Base-by-base conservation (phyloP, 805 yeast species). In the Phaffomyces thermotolerans region DNA sequence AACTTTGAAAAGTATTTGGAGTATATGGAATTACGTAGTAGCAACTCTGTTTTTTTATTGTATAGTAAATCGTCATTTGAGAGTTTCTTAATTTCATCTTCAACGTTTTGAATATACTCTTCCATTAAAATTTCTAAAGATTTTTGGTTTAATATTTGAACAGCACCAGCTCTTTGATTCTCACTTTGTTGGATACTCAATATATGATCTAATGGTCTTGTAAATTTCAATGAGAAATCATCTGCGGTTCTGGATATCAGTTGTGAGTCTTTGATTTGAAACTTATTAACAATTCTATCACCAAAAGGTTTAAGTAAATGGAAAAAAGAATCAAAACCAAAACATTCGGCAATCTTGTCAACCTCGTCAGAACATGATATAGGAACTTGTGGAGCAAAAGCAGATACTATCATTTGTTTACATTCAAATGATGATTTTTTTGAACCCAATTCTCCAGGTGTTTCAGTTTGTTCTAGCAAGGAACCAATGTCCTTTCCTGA, bases 221-320 rank as follows among this genome's bases (percentile, higher is more conserved):
- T 56, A 48, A 82, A 82, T 39, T 84, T 65, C 29, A 83, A 64
- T 18, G 79, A 77, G 51, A 78, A 78, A 51, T 75, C 74, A 8
- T 75, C 76, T 44, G 73, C 69, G 5, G 63, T 65, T 42, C 68
- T 64, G 17, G 79, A 72, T 34, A 72, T 65, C 36, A 75, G 63
- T 54, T 74, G 81, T 24, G 72, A 68, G 53, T 74, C 79, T 25
- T 74, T 70, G 42, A 76, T 69, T 41, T 69, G 72, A 51, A 73
- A 72, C 24, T 68, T 55, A 44, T 75, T 75, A 38, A 65, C 63
- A 29, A 76, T 71, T 46, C 62, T 66, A 51, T 75, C 78, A 6
- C 84, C 85, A 56, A 76, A 77, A 0, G 81, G 80, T 47, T 65
- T 60, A 17, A 79, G 46, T 40, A 79, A 54, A 49, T 70, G 76